Base-by-base conservation (phyloP, 2,329 filamentous ascomycete species). In the Metarhizium album region DNA sequence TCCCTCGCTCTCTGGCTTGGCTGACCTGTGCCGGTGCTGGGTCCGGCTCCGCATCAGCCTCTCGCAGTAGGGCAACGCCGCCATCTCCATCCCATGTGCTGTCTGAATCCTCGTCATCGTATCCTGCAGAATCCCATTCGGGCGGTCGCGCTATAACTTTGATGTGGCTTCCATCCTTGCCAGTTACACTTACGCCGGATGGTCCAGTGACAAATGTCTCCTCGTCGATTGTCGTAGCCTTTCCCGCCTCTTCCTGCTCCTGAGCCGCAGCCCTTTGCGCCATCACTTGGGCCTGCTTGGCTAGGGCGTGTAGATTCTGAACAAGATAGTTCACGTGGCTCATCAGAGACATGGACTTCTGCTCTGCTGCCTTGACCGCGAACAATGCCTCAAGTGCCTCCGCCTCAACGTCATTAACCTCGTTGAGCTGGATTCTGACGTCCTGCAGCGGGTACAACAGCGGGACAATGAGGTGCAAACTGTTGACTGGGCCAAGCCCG, bases 291-390 rank as follows among this genome's bases (percentile, higher is more conserved):
- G 69, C 70, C 47, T 80, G 75, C 59, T 78, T 84, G 14, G 80
- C 82, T 60, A 91, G 71, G 2, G 70, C 66, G 59, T 87, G 80
- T 55, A 90, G 75, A 58, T 87, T 87, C 62, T 85, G 81, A 2
- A 80, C 74, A 7, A 91, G 69, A 59, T 84, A 87, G 62, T 91
- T 91, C 58, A 91, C 65, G 58, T 87, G 84, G 52, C 80, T 84
- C 69, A 86, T 85, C 50, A 93, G 66, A 9, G 76, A 83, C 69
- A 83, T 73, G 42, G 82, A 73, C 38, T 71, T 73, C 58, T 81
- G 76, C 48, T 79, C 72, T 24, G 66, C 67, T 16, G 78, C 75
- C 63, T 77, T 82, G 52, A 76, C 66, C 6, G 74, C 70, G 58
- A 91, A 93, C 0, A 82, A 71, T 48, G 76, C 72, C 64, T 90